These are phyloP conservation scores for Saccharomyces mikatae DNA, from an alignment of 805 yeast species.

Conservation along the genomic window DNA sequence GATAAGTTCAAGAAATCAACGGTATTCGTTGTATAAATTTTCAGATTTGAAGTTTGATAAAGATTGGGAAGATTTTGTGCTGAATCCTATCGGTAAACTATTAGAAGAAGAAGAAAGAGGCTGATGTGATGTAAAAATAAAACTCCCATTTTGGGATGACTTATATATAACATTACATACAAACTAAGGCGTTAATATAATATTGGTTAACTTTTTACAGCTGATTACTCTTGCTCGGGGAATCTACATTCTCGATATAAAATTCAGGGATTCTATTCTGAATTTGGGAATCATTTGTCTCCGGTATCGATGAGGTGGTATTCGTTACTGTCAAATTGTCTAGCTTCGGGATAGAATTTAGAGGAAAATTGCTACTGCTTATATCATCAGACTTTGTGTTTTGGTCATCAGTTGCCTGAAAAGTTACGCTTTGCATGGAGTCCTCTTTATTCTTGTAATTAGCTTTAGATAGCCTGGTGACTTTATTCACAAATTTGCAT, in stretches of 20 bases:
- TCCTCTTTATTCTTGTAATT: neutral
- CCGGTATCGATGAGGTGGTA: conserved; percentile 20
- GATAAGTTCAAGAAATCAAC: conserved; percentile 41
- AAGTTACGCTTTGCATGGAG: neutral
- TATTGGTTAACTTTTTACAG: neutral
- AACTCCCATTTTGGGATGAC: neutral
- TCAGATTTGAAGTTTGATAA: conserved; percentile 50
- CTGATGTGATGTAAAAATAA: neutral
- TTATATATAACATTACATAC: neutral
- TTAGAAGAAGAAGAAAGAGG: neutral
- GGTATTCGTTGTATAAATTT: conserved; percentile 45
- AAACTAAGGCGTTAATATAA: neutral
- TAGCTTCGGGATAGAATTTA: conserved; percentile 4
- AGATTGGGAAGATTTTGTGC: conserved; percentile 40
- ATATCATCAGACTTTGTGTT: neutral
- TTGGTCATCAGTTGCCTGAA: neutral
- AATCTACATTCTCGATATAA: conserved; percentile 4
- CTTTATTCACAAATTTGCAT: conserved; percentile 35
- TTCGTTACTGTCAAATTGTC: conserved; percentile 11
- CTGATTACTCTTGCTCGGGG: neutral
- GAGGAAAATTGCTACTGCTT: neutral
- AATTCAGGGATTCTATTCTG: conserved; percentile 8
- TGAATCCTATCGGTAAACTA: conserved; percentile 10
- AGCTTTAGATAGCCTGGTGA: neutral
- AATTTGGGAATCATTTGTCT: conserved; percentile 17